Conservation (phyloP, 1,284 basidiomycete species). For the Austroboletus niveus region DNA sequence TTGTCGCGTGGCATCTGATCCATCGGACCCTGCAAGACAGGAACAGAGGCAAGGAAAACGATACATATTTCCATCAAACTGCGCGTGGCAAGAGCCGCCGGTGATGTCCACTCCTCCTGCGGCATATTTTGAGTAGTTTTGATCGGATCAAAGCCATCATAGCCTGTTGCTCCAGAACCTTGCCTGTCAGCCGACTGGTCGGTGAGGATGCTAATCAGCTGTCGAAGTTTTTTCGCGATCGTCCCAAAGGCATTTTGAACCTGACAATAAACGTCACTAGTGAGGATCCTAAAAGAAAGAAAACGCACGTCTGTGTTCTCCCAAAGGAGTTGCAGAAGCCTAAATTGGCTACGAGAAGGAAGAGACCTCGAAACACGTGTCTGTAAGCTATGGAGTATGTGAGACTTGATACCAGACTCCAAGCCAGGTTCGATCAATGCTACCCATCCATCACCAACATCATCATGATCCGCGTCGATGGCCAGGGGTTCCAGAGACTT, state of each 20-base stretch:
- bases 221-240: constrained; percentile 40
- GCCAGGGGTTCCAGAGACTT: constrained; percentile 66
- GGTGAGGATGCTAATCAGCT: constrained; percentile 33
- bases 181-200: constrained; percentile 19
- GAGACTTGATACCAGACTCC: constrained; percentile 65
- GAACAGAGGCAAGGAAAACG: constrained; percentile 52
- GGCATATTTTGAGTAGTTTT: constrained; percentile 36
- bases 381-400: constrained; percentile 43
- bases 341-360: constrained; percentile 20
- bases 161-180: constrained; percentile 37
- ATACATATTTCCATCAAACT: constrained; percentile 49
- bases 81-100: constrained; percentile 20
- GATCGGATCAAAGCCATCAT: constrained; percentile 68
- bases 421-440: constrained; percentile 61
- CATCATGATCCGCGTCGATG: constrained; percentile 24
- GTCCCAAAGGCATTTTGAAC: constrained; percentile 52
- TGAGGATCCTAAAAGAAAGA: not conserved
- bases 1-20: constrained; percentile 62
- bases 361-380: constrained; percentile 7
- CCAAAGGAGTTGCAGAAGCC: constrained; percentile 53
- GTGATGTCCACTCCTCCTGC: constrained; percentile 20
- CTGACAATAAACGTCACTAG: constrained; percentile 34
- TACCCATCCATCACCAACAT: constrained; percentile 42
- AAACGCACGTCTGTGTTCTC: constrained; percentile 54
- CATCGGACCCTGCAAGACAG: constrained; percentile 57